Percentiles rank a stretch among this genome's conserved stretches.
Evolutionary conservation across 1,139 yeast species (phyloP).

Genomic region (Geotrichum cucujoidarum): DNA sequence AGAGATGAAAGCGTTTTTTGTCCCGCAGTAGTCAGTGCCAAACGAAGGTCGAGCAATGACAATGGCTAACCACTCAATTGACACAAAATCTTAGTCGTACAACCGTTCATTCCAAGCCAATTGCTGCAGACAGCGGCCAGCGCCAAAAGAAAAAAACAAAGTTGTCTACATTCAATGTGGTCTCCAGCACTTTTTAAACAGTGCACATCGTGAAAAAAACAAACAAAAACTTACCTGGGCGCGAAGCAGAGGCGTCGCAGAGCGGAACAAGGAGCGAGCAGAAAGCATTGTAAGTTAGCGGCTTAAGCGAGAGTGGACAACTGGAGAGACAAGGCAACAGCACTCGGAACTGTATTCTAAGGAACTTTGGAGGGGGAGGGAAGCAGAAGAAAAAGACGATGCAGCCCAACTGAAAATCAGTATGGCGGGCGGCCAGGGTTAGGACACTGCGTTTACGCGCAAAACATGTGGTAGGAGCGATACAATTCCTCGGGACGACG

Average conservation of each 20-base stretch:
- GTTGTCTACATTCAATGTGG: no score
- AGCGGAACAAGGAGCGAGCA: conserved; percentile 20
- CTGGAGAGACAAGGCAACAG: background rate
- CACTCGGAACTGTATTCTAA: background rate
- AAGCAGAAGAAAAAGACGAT: background rate
- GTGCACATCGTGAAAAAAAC: background rate
- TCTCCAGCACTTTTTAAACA: background rate
- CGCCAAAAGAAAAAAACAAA: no score
- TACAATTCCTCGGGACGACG: no score
- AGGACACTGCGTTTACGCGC: background rate
- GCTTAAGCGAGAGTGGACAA: background rate
- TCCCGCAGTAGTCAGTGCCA: no score
- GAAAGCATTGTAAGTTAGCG: conserved; percentile 19
- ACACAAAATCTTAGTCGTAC: no score
- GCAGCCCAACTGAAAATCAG: background rate
- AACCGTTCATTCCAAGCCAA: no score
- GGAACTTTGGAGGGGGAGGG: background rate
- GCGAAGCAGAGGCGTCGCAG: conserved; percentile 18
- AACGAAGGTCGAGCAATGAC: no score
- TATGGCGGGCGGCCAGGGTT: background rate
- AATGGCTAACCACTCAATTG: no score
- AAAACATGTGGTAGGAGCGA: no score
- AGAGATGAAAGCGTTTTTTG: no score
- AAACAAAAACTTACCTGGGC: conserved; percentile 19
- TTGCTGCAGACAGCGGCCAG: no score